Base-by-base conservation (phyloP, 148 eudicot species). In the Bassia scoparia region DNA sequence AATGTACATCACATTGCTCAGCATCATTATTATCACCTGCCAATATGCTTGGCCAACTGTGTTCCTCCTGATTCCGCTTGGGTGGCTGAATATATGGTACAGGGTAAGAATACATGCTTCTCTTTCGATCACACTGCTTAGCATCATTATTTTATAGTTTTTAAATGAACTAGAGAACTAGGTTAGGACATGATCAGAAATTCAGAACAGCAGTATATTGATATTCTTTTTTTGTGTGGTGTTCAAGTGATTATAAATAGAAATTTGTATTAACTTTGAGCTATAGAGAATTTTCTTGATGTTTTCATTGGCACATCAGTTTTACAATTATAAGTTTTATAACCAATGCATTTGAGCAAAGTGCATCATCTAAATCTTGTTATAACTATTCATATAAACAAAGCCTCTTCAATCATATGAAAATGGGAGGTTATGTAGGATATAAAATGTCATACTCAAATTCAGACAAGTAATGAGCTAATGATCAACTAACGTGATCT, bases 41-140 rank as follows among this genome's bases (percentile, higher is more conserved):
- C 98, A 95, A 75, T 79, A 91, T 73, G 87, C 97, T 72, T 95
- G 98, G 98, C 98, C 98, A 14, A 95, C 93, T 1, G 80, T 80
- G 26, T 81, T 95, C 82, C 86, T 95, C 68, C 55, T 95, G 76
- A 70, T 91, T 76, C 98, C 98, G 0, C 89, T 95, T 27, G 96
- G 87, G 29, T 95, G 96, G 96, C 86, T 95, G 52, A 95, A 95
- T 76, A 7, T 91, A 61, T 95, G 98, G 98, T 89, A 82, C 79
- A 84, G 96, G 93, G 98, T 91, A 87, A 75, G 82, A 37, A 12
- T 37, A 34, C 46, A 53, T 3, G 15, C 18, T 63, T 52, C 14
- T 62, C 70, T 3, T 43, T 64, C 34, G 21, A 23, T 58, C 15
- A n/a, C 53, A 52, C 34, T 50, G n/a, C 9, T 38, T 8, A n/a